Conservation (phyloP, 106 monocot genomes). For the Dioscorea alata region DNA sequence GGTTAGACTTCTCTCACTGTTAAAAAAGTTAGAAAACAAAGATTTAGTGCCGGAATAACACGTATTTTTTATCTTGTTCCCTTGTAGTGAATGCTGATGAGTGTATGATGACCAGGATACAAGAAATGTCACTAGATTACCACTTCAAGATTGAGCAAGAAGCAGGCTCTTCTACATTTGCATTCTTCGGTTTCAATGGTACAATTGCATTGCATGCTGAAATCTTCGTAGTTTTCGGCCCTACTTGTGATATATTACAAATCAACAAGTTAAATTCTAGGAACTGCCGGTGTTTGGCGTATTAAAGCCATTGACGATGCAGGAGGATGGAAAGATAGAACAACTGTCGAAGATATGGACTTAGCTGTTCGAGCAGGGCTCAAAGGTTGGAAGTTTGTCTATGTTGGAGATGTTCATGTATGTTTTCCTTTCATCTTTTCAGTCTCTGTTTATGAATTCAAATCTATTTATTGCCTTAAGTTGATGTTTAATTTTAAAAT, state of each 20-base stretch:
- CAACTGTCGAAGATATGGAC: slow-evolving; percentile 90
- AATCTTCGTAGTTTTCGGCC: background rate
- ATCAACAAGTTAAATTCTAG: slow-evolving; percentile 4
- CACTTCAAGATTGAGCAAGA: slow-evolving; percentile 91
- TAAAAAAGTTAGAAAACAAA: background rate
- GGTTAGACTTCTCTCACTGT: slow-evolving; percentile 18
- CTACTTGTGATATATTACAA: no score
- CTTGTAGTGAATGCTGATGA: slow-evolving; percentile 63
- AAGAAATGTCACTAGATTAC: slow-evolving; percentile 87
- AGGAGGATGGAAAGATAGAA: slow-evolving; percentile 79
- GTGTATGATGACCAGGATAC: slow-evolving; percentile 78
- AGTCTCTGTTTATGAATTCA: background rate
- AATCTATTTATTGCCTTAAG: background rate
- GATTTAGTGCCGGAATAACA: no score
- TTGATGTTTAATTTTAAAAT: background rate
- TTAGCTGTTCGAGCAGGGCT: slow-evolving; percentile 69
- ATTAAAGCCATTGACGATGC: slow-evolving; percentile 51
- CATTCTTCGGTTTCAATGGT: slow-evolving; percentile 87
- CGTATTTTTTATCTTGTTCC: background rate
- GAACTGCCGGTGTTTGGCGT: slow-evolving; percentile 88
- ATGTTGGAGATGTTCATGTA: slow-evolving; percentile 60
- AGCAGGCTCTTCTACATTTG: slow-evolving; percentile 46
- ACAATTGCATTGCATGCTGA: background rate
- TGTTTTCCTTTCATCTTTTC: background rate
- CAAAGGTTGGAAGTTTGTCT: slow-evolving; percentile 73